These are phyloP conservation scores for Hamamelis virginiana DNA, from an alignment of 164 flowering plant species.

Conservation along the genomic window DNA sequence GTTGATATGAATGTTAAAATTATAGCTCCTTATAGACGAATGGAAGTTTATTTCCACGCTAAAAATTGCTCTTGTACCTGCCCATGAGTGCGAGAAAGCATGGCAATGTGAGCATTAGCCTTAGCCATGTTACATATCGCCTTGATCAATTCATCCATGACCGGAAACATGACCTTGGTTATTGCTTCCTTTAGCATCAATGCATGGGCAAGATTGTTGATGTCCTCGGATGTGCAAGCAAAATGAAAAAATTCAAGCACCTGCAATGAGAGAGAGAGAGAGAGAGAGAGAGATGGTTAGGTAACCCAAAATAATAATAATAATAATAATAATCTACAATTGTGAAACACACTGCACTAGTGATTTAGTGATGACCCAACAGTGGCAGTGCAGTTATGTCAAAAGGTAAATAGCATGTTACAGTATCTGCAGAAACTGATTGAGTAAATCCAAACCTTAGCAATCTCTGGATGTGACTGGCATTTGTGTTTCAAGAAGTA, in stretches of 20 bases:
- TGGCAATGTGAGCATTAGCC: slow-evolving; percentile 64
- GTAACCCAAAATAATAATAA: background rate
- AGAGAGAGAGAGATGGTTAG: background rate
- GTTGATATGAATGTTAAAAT: background rate
- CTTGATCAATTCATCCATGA: slow-evolving; percentile 66
- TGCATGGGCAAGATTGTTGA: slow-evolving; percentile 91
- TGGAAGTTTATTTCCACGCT: background rate
- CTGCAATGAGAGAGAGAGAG: slow-evolving; percentile 29
- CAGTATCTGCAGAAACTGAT: background rate
- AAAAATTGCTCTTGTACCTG: slow-evolving; percentile 48
- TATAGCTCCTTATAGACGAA: background rate
- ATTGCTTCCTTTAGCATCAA: slow-evolving; percentile 81
- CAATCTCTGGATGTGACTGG: slow-evolving; percentile 76
- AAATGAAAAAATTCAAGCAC: slow-evolving; percentile 97
- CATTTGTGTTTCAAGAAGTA: slow-evolving; percentile 87
- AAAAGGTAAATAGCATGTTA: background rate
- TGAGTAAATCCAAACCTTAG: slow-evolving; percentile 51
- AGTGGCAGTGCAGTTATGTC: background rate
- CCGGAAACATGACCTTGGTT: slow-evolving; percentile 55
- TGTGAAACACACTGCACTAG: no score
- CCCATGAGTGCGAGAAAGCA: slow-evolving; percentile 98
- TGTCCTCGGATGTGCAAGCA: slow-evolving; percentile 95
- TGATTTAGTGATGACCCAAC: no score
- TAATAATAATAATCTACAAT: no score
- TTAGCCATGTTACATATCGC: slow-evolving; percentile 63